These are phyloP conservation scores for Penicillium sclerotigenum DNA, from an alignment of 2,329 filamentous ascomycete species.

Conservation along the genomic window DNA sequence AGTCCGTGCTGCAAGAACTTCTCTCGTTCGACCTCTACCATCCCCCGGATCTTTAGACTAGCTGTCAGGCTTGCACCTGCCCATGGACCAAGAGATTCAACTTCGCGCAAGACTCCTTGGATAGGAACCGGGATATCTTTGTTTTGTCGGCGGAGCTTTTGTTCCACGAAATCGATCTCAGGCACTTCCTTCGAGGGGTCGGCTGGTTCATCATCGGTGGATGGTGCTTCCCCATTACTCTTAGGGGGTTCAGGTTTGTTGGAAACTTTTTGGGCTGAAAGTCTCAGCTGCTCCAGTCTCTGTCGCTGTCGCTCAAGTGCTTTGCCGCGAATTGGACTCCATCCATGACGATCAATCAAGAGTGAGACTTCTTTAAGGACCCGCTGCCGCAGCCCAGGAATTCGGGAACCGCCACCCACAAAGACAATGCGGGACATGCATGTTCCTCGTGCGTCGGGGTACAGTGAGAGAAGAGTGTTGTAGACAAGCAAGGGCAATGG, in stretches of 20 bases:
- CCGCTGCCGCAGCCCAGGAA: conserved; percentile 75
- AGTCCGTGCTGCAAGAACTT: conserved; percentile 55
- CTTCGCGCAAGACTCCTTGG: conserved; percentile 48
- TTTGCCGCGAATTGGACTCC: conserved; percentile 72
- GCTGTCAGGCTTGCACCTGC: conserved; percentile 61
- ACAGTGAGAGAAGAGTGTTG: conserved; percentile 68
- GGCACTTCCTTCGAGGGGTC: conserved; percentile 28
- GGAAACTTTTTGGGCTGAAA: conserved; percentile 7
- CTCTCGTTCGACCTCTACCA: conserved; percentile 63
- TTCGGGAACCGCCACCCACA: conserved; percentile 72
- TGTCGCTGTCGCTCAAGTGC: conserved; percentile 52
- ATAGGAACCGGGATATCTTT: conserved; percentile 36
- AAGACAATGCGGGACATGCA: conserved; percentile 91
- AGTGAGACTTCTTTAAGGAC: conserved; percentile 70
- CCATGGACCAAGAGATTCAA: conserved; percentile 63
- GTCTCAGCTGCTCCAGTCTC: conserved; percentile 42
- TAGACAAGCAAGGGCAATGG: conserved; percentile 76
- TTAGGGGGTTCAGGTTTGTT: not conserved
- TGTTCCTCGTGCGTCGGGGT: conserved; percentile 74
- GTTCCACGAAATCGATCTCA: conserved; percentile 49
- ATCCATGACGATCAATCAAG: conserved; percentile 67
- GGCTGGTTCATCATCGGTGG: conserved; percentile 6
- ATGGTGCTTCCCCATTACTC: conserved; percentile 6
- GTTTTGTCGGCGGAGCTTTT: conserved; percentile 37
- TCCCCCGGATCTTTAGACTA: conserved; percentile 57